These are phyloP conservation scores for Phytophthora agathidicida DNA, from an alignment of 352 stramenopile genomes.

Conservation along the genomic window DNA sequence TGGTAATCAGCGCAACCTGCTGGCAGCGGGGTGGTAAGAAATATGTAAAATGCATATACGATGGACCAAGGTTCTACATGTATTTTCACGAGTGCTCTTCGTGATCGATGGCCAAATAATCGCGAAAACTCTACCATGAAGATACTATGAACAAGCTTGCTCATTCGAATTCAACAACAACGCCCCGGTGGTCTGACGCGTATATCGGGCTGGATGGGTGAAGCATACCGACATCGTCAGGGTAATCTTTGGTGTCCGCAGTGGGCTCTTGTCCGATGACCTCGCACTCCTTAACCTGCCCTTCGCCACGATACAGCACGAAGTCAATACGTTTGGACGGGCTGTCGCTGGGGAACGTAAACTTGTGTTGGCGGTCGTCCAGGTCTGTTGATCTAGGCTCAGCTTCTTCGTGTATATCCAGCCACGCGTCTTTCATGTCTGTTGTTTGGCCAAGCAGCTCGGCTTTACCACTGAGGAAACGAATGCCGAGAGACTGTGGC, in stretches of 20 bases:
- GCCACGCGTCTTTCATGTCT: constrained; percentile 82
- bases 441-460: constrained; percentile 57
- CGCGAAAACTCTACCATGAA: too few relatives aligned
- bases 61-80: background rate
- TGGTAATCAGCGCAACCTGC: constrained; percentile 44
- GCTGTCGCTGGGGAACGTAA: constrained; percentile 88
- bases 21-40: background rate
- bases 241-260: constrained; percentile 60
- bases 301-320: constrained; percentile 74
- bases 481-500: constrained; percentile 78
- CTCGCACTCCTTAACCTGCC: constrained; percentile 64
- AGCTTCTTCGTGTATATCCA: constrained; percentile 67
- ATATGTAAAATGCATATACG: background rate
- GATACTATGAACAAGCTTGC: background rate
- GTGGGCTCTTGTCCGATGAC: constrained; percentile 81
- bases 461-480: constrained; percentile 73
- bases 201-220: constrained; percentile 79
- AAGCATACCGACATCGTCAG: constrained; percentile 79
- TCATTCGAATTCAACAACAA: constrained; percentile 74
- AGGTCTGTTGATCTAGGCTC: constrained; percentile 53
- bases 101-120: background rate
- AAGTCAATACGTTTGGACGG: constrained; percentile 91
- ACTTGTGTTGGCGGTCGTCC: constrained; percentile 53
- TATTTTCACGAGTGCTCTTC: background rate
- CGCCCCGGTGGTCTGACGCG: constrained; percentile 84